Evolutionary conservation across 2,329 filamentous ascomycete species (phyloP).

Genomic region (Fusarium sp.): DNA sequence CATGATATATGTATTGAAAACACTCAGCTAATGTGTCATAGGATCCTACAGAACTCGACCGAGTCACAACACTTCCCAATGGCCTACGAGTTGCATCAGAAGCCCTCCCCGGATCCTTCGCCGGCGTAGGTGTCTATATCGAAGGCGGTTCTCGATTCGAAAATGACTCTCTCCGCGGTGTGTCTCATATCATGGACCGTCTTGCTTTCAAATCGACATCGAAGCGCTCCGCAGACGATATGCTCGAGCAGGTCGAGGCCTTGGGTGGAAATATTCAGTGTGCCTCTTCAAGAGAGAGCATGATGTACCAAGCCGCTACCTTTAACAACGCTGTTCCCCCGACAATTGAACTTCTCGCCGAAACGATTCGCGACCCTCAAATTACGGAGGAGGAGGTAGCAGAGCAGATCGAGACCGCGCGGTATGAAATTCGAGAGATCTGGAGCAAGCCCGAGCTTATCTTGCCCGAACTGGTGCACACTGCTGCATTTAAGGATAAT

Average conservation of each 20-base stretch:
- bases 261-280: slow-evolving; percentile 97
- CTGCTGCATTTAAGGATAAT: slow-evolving; percentile 95
- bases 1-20: fast-evolving
- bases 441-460: slow-evolving; percentile 98
- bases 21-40: slow-evolving; percentile 14
- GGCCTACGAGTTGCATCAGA: slow-evolving; percentile 95
- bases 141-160: slow-evolving; percentile 96
- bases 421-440: slow-evolving; percentile 96
- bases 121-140: slow-evolving; percentile 94
- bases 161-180: slow-evolving; percentile 82
- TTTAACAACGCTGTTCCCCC: slow-evolving; percentile 93
- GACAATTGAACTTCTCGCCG: slow-evolving; percentile 85
- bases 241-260: slow-evolving; percentile 87
- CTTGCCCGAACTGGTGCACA: slow-evolving; percentile 92
- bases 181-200: slow-evolving; percentile 95
- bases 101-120: slow-evolving; percentile 92
- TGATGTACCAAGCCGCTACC: slow-evolving; percentile 99
- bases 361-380: slow-evolving; percentile 87
- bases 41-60: slow-evolving; percentile 87
- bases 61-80: slow-evolving; percentile 89
- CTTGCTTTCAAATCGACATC: slow-evolving; percentile 93
- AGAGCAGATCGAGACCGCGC: slow-evolving; percentile 88
- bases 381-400: slow-evolving; percentile 89
- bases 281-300: slow-evolving; percentile 90
- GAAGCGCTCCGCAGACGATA: slow-evolving; percentile 77